Evolutionary conservation across 2,329 filamentous ascomycete genomes (phyloP), one percentile per base, ranked within the genome.

Genomic region (Hymenoscyphus linearis): DNA sequence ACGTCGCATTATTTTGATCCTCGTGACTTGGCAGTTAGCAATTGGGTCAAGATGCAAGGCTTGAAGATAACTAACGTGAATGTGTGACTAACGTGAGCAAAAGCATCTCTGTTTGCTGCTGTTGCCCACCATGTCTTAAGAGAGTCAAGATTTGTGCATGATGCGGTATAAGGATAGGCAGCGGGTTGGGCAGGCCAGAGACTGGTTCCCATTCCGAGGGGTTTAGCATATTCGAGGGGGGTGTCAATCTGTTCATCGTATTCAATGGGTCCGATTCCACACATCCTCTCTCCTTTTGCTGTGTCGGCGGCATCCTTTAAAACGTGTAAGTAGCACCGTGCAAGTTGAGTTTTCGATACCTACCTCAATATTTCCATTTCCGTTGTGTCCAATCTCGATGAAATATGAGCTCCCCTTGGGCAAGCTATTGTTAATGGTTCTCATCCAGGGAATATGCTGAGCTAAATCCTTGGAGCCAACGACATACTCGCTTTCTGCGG

Each of bases 81-180:
- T 0, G 84, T 86, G 71, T 87, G 84, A 1, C 83, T 85, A n/a
- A 87, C 74, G 58, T 84, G 80, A 7, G 78, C 80, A 69, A 84
- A 86, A 12, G 74, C 73, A 70, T 85, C 78, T 25, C 77, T 75
- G 68, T 85, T 84, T 2, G 64, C 64, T 9, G 74, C 58, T n/a
- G 69, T 79, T 27, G 76, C 72, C 73, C 83, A 85, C 82, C 82
- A 87, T n/a, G 73, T 68, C 52, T 80, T 73, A 10, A 86, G 74
- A 2, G 73, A 65, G 68, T 85, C 83, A 0, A 79, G 69, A 62
- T 78, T 69, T 18, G 76, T 77, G 69, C 84, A 86, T 6, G 54
- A 26, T 1, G 37, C 58, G 16, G 64, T 65, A 55, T 69, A 72
- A 35, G 69, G 65, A 56, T 72, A 73, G 3, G 53, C 60, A 2